Base-by-base conservation (phyloP, 495 filamentous ascomycete species). In the Xylaria flabelliformis region DNA sequence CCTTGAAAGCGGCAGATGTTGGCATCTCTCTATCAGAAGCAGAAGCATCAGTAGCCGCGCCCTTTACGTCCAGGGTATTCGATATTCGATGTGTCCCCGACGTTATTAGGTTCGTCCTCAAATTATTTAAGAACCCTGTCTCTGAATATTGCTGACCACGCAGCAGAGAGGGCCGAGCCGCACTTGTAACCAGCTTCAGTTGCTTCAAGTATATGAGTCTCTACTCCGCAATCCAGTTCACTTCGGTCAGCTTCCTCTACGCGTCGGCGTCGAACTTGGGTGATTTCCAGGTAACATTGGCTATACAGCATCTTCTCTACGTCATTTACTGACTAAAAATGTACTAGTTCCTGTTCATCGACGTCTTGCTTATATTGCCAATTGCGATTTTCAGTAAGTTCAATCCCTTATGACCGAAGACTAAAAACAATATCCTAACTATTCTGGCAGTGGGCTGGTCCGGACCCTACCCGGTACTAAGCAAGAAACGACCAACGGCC, bases 131-230 rank as follows among this genome's bases (percentile, higher is more conserved):
- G 50, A 17, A 12, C 5, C 5, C 3, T 42, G 13, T 64, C 15
- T 24, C 34, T 17, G 42, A 32, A 4, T 8, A 44, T 12, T 44
- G 36, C 69, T 93, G 46, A 71, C 19, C 5, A n/a, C 3, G 19
- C 21, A 15, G 7, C 36, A 71, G 93, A 34, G 97, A 99, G 85
- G 97, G 97, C 5, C 90, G 97, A 71, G 95, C 95, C 56, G 92
- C 97, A 59, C 86, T 99, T 21, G 95, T 98, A 8, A 99, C 97
- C 36, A 98, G 95, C 79, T 99, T 99, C 83, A 97, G 93, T 82
- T 99, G 97, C 84, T 99, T 99, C 85, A 99, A 99, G 81, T 99
- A 94, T 80, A 99, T 99, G 97, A 97, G 94, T 76, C 83, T 99
- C 71, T 99, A 99, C 82, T 98, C 95, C 5, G 96, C 96, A 7